Percentiles rank a stretch among this genome's conserved stretches.
Evolutionary conservation across 2,329 filamentous ascomycete genomes (phyloP).

Genomic region (Pleurostoma richardsiae): DNA sequence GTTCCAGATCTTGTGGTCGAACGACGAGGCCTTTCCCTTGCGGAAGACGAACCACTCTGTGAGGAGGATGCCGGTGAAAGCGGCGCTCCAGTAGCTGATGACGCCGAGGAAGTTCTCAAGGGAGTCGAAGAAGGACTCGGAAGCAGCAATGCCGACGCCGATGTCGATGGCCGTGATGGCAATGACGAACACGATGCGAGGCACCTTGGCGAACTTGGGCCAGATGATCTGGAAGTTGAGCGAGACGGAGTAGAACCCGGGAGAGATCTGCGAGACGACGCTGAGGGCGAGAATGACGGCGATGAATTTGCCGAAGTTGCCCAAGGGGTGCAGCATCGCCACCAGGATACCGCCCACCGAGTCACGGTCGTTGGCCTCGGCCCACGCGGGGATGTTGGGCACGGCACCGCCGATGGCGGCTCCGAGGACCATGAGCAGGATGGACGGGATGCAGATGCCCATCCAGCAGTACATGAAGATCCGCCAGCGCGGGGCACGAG

Average conservation of each 20-base stretch:
- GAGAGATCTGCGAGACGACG: conserved; percentile 53
- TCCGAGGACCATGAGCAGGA: conserved; percentile 57
- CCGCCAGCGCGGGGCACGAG: not conserved
- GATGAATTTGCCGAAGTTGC: conserved; percentile 58
- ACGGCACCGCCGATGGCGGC: conserved; percentile 60
- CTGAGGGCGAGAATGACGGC: conserved; percentile 55
- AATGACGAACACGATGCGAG: conserved; percentile 33
- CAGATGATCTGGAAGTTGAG: conserved; percentile 51
- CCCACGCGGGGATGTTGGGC: conserved; percentile 47
- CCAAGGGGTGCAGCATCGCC: conserved; percentile 52
- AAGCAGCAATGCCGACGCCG: conserved; percentile 31
- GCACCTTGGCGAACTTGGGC: conserved; percentile 29
- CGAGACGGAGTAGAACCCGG: conserved; percentile 57
- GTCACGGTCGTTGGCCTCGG: conserved; percentile 44
- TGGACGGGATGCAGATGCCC: conserved; percentile 49
- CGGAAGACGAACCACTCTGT: conserved; percentile 13
- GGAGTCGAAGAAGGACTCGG: conserved; percentile 31
- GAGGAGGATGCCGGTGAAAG: not conserved
- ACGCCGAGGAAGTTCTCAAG: conserved; percentile 38
- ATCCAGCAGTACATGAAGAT: conserved; percentile 53
- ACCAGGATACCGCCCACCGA: conserved; percentile 54
- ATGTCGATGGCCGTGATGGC: conserved; percentile 33
- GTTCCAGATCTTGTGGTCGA: conserved; percentile 17
- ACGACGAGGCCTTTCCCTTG: conserved; percentile 9
- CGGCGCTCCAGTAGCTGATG: conserved; percentile 19